Percentiles rank a stretch among this genome's conserved stretches.
Evolutionary conservation across 805 yeast genomes (phyloP).

Genomic region (Wickerhamiella brachini): DNA sequence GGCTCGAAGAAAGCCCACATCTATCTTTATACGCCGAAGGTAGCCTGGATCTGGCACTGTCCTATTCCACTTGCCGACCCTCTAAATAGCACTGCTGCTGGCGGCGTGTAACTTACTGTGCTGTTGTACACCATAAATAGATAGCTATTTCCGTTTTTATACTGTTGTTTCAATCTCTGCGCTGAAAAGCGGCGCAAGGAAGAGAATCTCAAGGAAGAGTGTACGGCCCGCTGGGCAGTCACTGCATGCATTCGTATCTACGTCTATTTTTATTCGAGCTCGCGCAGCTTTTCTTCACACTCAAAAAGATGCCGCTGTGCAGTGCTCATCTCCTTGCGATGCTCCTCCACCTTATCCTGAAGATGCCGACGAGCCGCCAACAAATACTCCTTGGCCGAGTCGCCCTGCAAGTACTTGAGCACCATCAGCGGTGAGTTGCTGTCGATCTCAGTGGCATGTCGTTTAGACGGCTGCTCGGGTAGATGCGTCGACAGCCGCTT

Average conservation of each 20-base stretch:
- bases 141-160: too few species aligned
- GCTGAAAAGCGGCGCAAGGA: too few species aligned
- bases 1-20: background rate
- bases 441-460: background rate
- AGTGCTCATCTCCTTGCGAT: slow-evolving; percentile 16
- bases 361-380: slow-evolving; percentile 22
- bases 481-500: background rate
- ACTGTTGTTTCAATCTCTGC: too few species aligned
- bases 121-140: too few species aligned
- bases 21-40: background rate
- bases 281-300: slow-evolving; percentile 20
- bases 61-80: too few species aligned
- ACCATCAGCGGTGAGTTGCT: slow-evolving; percentile 15
- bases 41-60: too few species aligned
- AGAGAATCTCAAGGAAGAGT: too few species aligned
- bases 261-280: background rate
- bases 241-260: background rate
- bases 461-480: background rate
- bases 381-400: slow-evolving; percentile 23
- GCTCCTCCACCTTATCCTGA: slow-evolving; percentile 22
- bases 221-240: too few species aligned
- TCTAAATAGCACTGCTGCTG: too few species aligned
- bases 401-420: slow-evolving; percentile 19
- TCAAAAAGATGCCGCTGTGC: slow-evolving; percentile 19
- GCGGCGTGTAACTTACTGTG: background rate